Conservation (phyloP, 2,329 filamentous ascomycete genomes). For the Colletotrichum liaoningense region DNA sequence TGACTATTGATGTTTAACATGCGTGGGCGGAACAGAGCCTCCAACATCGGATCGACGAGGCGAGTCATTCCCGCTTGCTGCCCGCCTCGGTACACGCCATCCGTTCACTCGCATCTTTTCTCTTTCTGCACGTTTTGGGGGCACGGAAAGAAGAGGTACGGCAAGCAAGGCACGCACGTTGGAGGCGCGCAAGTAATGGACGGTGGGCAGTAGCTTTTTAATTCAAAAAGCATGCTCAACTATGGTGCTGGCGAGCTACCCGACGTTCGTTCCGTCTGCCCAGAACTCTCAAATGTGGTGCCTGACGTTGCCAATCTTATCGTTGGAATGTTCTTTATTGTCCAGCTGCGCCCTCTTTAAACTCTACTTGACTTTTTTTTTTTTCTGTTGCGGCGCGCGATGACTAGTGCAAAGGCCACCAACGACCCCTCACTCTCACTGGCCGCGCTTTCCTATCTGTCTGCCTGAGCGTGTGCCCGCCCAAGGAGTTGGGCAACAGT, state of each 20-base stretch:
- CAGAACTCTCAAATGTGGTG: neutral
- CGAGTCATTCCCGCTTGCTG: conserved; percentile 18
- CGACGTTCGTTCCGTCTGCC: conserved; percentile 17
- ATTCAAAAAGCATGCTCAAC: neutral
- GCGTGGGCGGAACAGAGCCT: neutral
- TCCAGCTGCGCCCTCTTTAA: neutral
- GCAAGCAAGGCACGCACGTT: neutral
- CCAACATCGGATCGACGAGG: neutral
- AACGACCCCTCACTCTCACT: neutral
- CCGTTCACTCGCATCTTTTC: neutral
- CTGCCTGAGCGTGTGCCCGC: neutral
- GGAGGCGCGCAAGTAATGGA: neutral
- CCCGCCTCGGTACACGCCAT: neutral
- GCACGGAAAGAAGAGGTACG: too few species aligned
- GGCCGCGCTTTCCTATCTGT: neutral
- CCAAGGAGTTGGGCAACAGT: neutral
- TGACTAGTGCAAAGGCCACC: neutral
- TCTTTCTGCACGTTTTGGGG: neutral
- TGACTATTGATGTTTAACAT: conserved; percentile 3
- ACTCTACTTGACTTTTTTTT: neutral
- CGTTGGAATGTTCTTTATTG: neutral
- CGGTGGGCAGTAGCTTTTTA: conserved; percentile 16
- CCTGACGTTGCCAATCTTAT: neutral
- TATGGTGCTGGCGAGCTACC: neutral
- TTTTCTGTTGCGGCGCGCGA: neutral